phyloP scores from a whole-genome alignment of 2,329 filamentous ascomycete genomes.

The Drechslerella stenobrocha region DNA sequence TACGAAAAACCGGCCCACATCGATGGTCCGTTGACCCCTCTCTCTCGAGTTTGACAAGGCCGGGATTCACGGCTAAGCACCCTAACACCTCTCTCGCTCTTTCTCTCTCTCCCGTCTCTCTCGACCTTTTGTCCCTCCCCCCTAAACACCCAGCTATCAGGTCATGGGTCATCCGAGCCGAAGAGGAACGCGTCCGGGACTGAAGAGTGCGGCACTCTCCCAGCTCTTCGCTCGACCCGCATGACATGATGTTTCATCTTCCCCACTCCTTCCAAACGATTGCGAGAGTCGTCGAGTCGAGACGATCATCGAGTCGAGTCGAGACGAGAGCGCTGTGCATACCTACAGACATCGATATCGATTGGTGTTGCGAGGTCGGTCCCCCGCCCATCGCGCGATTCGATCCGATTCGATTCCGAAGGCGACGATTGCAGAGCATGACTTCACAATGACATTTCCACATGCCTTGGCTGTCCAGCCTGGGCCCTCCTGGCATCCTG shows the following conservation, averaged over 20 bases:
- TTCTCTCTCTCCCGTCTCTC: background rate
- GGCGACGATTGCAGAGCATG: conserved; percentile 11
- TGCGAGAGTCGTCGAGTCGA: background rate
- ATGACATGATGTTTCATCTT: conserved; percentile 49
- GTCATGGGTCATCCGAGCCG: background rate
- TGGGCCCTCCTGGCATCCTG: conserved; percentile 16
- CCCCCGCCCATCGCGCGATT: too few relatives aligned
- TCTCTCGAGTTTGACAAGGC: background rate
- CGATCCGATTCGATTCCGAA: background rate
- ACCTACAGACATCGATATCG: background rate
- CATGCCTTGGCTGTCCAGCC: conserved; percentile 20
- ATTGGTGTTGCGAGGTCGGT: background rate
- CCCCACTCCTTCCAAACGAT: conserved; percentile 9
- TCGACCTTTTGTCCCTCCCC: background rate
- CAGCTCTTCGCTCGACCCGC: conserved; percentile 19
- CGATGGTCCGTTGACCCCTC: background rate
- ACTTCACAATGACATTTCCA: conserved; percentile 46
- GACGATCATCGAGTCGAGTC: background rate
- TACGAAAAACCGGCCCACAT: conserved; percentile 2
- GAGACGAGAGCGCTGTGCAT: background rate
- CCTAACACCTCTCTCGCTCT: background rate
- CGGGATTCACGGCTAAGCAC: conserved; percentile 6
- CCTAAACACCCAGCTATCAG: background rate
- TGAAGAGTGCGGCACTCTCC: conserved; percentile 22
- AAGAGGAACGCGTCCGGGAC: background rate